Percentiles rank a stretch among this genome's conserved stretches.
phyloP scores from a whole-genome alignment of 805 yeast species.

The Myxozyma kluyveri region DNA sequence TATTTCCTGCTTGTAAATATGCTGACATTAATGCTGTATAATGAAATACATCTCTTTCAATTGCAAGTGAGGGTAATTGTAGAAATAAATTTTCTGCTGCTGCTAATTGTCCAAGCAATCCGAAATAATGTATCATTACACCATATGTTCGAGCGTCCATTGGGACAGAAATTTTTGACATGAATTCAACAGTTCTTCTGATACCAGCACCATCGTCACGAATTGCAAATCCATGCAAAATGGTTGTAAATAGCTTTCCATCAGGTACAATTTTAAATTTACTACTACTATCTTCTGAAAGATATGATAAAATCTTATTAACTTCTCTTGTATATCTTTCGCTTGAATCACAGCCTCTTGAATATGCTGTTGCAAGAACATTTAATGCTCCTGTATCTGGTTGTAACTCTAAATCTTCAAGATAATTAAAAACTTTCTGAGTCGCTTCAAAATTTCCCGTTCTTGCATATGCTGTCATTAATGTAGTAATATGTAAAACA shows the following conservation, averaged over 20 bases:
- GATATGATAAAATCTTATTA: background rate
- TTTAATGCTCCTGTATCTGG: slow-evolving; percentile 19
- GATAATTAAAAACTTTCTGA: slow-evolving; percentile 11
- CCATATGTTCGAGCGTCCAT: slow-evolving; percentile 14
- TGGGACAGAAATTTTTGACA: slow-evolving; percentile 8
- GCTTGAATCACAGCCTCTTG: background rate
- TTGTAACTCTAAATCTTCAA: slow-evolving; percentile 4
- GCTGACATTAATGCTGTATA: slow-evolving; percentile 26
- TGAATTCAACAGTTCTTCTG: slow-evolving; percentile 6
- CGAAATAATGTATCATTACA: slow-evolving; percentile 21
- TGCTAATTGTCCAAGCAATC: slow-evolving; percentile 10
- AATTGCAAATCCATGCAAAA: slow-evolving; percentile 18
- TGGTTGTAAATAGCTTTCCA: slow-evolving; percentile 12
- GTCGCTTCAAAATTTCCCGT: slow-evolving; percentile 14
- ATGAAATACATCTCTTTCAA: slow-evolving; percentile 17
- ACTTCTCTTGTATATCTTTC: background rate
- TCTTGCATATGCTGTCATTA: slow-evolving; percentile 19
- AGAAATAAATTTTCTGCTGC: slow-evolving; percentile 15
- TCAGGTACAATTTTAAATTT: slow-evolving; percentile 21
- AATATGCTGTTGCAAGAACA: slow-evolving; percentile 12
- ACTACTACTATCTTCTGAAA: slow-evolving; percentile 5
- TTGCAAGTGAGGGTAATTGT: slow-evolving; percentile 11
- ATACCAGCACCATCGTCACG: slow-evolving; percentile 10
- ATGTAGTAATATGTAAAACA: slow-evolving; percentile 17
- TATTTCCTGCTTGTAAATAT: slow-evolving; percentile 2